These are phyloP conservation scores for Calendula officinalis DNA, from an alignment of 129 eudicot species.

Conservation along the genomic window DNA sequence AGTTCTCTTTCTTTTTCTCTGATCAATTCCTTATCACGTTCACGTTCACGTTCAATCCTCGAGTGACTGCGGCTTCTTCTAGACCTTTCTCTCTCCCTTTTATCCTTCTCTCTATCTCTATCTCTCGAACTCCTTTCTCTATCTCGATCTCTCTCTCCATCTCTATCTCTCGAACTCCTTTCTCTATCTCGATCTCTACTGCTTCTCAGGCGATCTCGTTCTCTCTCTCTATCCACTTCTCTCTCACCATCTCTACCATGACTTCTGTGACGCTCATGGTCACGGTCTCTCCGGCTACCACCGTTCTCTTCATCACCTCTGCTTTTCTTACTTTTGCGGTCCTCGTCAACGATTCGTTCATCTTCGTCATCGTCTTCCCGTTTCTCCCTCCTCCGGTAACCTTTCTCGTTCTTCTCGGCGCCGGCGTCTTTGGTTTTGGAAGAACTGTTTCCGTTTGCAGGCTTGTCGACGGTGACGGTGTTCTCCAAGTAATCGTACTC, in stretches of 20 bases:
- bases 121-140: slow-evolving; percentile 18
- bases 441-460: slow-evolving; percentile 1
- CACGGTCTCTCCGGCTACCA: slow-evolving; percentile 29
- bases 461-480: too few species aligned
- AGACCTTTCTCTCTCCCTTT: slow-evolving; percentile 25
- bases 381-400: slow-evolving; percentile 44
- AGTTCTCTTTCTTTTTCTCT: slow-evolving; percentile 53
- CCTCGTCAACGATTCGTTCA: slow-evolving; percentile 39
- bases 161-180: slow-evolving; percentile 37
- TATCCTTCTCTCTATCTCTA: slow-evolving; percentile 22
- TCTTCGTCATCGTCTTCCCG: slow-evolving; percentile 40
- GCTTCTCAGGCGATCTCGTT: not conserved
- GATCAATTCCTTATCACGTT: slow-evolving; percentile 48
- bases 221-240: slow-evolving; percentile 41
- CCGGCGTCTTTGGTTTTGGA: slow-evolving; percentile 12
- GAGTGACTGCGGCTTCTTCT: slow-evolving; percentile 46
- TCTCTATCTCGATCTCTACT: slow-evolving; percentile 7
- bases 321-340: slow-evolving; percentile 38
- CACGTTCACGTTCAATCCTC: slow-evolving; percentile 52
- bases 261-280: slow-evolving; percentile 35
- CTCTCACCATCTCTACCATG: slow-evolving; percentile 30
- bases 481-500: too few species aligned
- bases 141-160: slow-evolving; percentile 31
- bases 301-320: slow-evolving; percentile 48
- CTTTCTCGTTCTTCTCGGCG: slow-evolving; percentile 50